phyloP scores from a whole-genome alignment of 805 yeast genomes.

The Hemisphaericaspora nanyangensis region DNA sequence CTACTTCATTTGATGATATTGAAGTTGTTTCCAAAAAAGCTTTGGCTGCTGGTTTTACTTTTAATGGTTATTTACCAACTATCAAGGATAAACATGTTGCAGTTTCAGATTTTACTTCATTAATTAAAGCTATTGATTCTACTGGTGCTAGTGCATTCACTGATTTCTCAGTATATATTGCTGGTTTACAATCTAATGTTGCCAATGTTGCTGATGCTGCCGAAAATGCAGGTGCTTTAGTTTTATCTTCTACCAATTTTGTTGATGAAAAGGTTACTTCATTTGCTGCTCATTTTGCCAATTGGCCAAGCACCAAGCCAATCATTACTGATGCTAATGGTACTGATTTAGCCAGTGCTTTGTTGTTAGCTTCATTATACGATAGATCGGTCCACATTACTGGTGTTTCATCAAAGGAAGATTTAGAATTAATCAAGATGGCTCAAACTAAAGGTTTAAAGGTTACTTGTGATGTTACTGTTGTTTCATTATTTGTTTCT shows the following conservation, averaged over 20 bases:
- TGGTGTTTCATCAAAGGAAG: conserved; percentile 76
- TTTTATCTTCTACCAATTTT: conserved; percentile 74
- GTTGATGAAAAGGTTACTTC: conserved; percentile 68
- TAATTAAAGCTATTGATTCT: conserved; percentile 58
- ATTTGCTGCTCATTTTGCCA: conserved; percentile 71
- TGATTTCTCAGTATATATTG: conserved; percentile 78
- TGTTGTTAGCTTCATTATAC: conserved; percentile 85
- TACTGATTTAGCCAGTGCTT: conserved; percentile 87
- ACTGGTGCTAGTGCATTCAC: conserved; percentile 64
- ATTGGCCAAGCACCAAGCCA: conserved; percentile 83
- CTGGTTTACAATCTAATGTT: conserved; percentile 73
- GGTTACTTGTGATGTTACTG: conserved; percentile 88
- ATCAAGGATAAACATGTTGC: conserved; percentile 59
- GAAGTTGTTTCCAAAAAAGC: conserved; percentile 68
- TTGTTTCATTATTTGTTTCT: conserved; percentile 72
- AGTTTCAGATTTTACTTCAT: conserved; percentile 60
- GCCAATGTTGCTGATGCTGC: conserved; percentile 59
- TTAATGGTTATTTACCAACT: conserved; percentile 74
- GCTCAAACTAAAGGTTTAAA: conserved; percentile 77
- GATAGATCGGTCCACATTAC: conserved; percentile 83
- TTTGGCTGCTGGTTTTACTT: conserved; percentile 84
- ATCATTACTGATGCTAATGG: conserved; percentile 89
- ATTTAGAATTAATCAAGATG: conserved; percentile 76
- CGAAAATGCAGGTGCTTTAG: conserved; percentile 69
- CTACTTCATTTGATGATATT: conserved; percentile 67